These are phyloP conservation scores for Teunomyces atbi DNA, from an alignment of 805 yeast species.

Conservation along the genomic window DNA sequence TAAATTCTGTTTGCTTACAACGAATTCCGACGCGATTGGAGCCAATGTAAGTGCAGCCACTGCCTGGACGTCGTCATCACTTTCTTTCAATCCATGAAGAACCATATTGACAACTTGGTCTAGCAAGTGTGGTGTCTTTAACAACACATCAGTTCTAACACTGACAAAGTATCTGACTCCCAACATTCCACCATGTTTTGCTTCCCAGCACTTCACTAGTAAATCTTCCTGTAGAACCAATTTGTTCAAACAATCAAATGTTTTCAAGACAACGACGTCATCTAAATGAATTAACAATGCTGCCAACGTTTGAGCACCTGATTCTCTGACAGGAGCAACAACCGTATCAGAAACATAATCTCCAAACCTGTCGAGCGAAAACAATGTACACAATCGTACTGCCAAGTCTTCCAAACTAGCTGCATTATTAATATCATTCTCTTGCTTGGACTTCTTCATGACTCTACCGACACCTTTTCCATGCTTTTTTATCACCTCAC, in stretches of 20 bases:
- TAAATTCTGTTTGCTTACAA: slow-evolving; percentile 54
- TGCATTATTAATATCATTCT: slow-evolving; percentile 64
- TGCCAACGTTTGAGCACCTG: slow-evolving; percentile 92
- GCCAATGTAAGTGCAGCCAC: slow-evolving; percentile 91
- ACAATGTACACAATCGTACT: slow-evolving; percentile 77
- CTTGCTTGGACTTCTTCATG: slow-evolving; percentile 54
- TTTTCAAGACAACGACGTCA: slow-evolving; percentile 53
- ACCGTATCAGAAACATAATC: slow-evolving; percentile 97
- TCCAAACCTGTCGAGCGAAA: slow-evolving; percentile 93
- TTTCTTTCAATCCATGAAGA: slow-evolving; percentile 70
- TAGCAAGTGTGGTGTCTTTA: slow-evolving; percentile 55
- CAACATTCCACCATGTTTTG: slow-evolving; percentile 95
- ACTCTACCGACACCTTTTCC: slow-evolving; percentile 85
- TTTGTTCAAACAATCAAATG: slow-evolving; percentile 63
- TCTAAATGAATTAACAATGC: slow-evolving; percentile 78
- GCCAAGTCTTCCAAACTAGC: slow-evolving; percentile 83
- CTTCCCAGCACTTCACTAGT: slow-evolving; percentile 80
- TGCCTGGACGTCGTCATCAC: slow-evolving; percentile 95
- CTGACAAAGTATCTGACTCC: slow-evolving; percentile 92
- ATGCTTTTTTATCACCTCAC: slow-evolving; percentile 81
- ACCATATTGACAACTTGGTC: slow-evolving; percentile 81
- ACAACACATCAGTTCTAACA: slow-evolving; percentile 76
- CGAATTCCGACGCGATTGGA: slow-evolving; percentile 88
- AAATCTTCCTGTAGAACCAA: slow-evolving; percentile 66
- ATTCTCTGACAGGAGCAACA: slow-evolving; percentile 96